phyloP scores from a whole-genome alignment of 1,139 yeast genomes.

The Zygoascus sp. region DNA sequence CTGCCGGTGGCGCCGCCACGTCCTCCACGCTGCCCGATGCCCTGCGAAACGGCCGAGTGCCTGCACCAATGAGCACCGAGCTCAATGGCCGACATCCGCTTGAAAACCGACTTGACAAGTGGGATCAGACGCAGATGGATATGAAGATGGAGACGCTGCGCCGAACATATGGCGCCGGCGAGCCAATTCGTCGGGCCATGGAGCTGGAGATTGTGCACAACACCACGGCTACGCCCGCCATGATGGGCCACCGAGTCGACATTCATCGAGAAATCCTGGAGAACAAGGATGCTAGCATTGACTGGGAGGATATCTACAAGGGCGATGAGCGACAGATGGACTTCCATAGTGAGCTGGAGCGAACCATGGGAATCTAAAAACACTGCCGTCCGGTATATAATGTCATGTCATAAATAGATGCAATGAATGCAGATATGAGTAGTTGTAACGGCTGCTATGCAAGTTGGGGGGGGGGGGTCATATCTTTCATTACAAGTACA shows the following conservation, averaged over 20 bases:
- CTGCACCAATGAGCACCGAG: conserved; percentile 48
- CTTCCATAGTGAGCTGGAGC: conserved; percentile 66
- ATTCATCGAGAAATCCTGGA: conserved; percentile 73
- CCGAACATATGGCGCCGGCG: conserved; percentile 87
- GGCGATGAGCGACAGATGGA: conserved; percentile 35
- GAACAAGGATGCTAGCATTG: conserved; percentile 70
- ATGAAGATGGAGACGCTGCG: conserved; percentile 73
- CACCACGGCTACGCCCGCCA: conserved; percentile 67
- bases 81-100: conserved; percentile 85
- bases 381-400: too few relatives aligned
- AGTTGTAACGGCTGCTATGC: too few relatives aligned
- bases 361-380: conserved; percentile 51
- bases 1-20: conserved; percentile 27
- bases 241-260: conserved; percentile 50
- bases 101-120: conserved; percentile 64
- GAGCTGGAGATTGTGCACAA: conserved; percentile 71
- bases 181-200: conserved; percentile 86
- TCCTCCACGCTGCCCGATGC: conserved; percentile 29
- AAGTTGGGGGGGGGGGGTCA: too few relatives aligned
- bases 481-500: too few relatives aligned
- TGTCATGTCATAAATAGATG: too few relatives aligned
- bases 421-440: too few relatives aligned
- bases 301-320: conserved; percentile 90
- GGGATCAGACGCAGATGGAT: conserved; percentile 76
- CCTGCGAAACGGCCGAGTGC: conserved; percentile 26